Percentiles rank a stretch among this genome's conserved stretches.
Conservation (phyloP, 805 yeast genomes). For the Ogataea henricii region DNA sequence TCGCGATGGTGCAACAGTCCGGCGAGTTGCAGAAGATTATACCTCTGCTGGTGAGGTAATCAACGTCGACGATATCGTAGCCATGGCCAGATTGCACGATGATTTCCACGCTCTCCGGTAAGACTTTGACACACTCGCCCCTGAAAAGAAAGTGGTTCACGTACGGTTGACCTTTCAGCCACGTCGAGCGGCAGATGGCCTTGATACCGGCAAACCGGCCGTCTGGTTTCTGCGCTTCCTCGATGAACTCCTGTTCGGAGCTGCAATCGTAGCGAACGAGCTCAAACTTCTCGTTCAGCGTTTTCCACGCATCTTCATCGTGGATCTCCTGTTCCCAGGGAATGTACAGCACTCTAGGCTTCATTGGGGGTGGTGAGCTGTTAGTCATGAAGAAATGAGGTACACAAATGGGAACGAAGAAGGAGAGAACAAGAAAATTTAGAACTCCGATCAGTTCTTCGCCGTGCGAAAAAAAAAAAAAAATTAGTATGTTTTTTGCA, state of each 20-base stretch:
- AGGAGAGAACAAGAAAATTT: not conserved
- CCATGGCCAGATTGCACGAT: slow-evolving; percentile 45
- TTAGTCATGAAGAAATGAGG: not conserved
- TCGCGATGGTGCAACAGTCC: slow-evolving; percentile 40
- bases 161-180: slow-evolving; percentile 43
- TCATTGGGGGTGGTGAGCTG: not conserved
- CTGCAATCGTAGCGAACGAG: slow-evolving; percentile 36
- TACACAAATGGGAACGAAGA: not conserved
- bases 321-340: slow-evolving; percentile 42
- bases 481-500: too few relatives aligned
- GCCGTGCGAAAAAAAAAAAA: too few relatives aligned
- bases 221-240: slow-evolving; percentile 36
- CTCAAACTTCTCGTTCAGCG: slow-evolving; percentile 39
- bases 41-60: slow-evolving; percentile 35
- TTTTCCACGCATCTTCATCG: slow-evolving; percentile 40
- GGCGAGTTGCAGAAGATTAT: slow-evolving; percentile 43
- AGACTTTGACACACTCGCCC: slow-evolving; percentile 34
- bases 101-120: slow-evolving; percentile 39
- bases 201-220: slow-evolving; percentile 39
- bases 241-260: slow-evolving; percentile 38
- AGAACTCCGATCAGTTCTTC: too few relatives aligned
- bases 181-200: slow-evolving; percentile 41
- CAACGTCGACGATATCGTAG: slow-evolving; percentile 41
- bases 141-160: slow-evolving; percentile 38
- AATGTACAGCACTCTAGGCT: slow-evolving; percentile 40